Percentiles rank a stretch among this genome's conserved stretches.
phyloP scores from a whole-genome alignment of 192 early-diverging fungal species.

The Podila epicladia region DNA sequence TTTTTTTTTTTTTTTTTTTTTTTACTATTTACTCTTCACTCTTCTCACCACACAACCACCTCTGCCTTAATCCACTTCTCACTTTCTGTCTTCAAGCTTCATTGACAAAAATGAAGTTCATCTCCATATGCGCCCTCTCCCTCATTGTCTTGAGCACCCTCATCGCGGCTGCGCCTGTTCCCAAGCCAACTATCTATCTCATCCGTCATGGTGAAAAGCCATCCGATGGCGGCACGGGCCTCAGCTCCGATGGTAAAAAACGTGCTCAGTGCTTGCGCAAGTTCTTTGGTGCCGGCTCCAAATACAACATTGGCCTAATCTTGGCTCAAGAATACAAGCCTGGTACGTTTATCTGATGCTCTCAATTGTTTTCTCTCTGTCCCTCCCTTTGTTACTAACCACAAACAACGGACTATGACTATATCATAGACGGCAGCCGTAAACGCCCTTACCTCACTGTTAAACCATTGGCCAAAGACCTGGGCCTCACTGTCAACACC shows the following conservation, averaged over 20 bases:
- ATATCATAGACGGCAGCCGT: neutral
- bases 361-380: neutral
- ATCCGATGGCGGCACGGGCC: neutral
- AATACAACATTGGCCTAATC: constrained; percentile 1
- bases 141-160: neutral
- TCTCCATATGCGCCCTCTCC: neutral
- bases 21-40: no score
- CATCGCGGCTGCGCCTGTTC: neutral
- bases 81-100: no score
- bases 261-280: constrained; percentile 8
- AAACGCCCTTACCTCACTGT: neutral
- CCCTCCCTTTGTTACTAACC: neutral
- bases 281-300: constrained; percentile 1
- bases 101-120: neutral
- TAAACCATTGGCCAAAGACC: constrained; percentile 1
- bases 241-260: neutral
- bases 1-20: no score
- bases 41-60: no score
- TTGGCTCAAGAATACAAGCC: neutral
- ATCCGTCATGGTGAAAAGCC: constrained; percentile 7
- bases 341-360: neutral
- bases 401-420: neutral
- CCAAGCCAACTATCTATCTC: constrained; percentile 5
- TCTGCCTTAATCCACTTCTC: no score
- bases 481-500: neutral